Evolutionary conservation across 495 filamentous ascomycete species (phyloP).

Genomic region (Penicillium malachiteum): DNA sequence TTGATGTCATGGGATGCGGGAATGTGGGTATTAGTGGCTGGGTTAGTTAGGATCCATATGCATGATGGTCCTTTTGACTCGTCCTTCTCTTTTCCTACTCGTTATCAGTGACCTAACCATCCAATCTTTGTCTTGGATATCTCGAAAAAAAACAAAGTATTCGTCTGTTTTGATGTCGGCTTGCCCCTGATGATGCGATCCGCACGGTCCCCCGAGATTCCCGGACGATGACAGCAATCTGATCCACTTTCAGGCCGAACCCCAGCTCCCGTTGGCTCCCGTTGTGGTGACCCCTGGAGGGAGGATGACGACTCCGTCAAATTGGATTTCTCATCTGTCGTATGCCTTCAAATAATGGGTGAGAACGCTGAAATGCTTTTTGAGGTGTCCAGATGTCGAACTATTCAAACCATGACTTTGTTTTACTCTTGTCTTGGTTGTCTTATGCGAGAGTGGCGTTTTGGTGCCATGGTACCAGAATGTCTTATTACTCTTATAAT

Average conservation of each 20-base stretch:
- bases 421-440: neutral
- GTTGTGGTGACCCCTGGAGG: neutral
- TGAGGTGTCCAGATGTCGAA: neutral
- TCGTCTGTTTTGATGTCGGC: no score
- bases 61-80: neutral
- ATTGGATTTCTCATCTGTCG: neutral
- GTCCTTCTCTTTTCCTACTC: neutral
- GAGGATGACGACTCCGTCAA: neutral
- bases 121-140: no score
- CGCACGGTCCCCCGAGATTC: constrained; percentile 8
- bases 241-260: constrained; percentile 2
- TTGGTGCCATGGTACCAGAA: no score
- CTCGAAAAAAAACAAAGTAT: no score
- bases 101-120: no score
- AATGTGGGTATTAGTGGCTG: constrained; percentile 14
- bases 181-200: constrained; percentile 9
- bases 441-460: neutral
- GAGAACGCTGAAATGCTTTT: neutral
- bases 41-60: neutral
- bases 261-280: neutral
- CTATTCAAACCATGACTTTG: neutral
- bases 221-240: neutral
- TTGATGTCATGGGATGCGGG: constrained; percentile 18
- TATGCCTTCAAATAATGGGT: neutral
- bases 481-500: no score